Evolutionary conservation across 352 stramenopile genomes (phyloP).

Genomic region (Phytophthora fragariae): DNA sequence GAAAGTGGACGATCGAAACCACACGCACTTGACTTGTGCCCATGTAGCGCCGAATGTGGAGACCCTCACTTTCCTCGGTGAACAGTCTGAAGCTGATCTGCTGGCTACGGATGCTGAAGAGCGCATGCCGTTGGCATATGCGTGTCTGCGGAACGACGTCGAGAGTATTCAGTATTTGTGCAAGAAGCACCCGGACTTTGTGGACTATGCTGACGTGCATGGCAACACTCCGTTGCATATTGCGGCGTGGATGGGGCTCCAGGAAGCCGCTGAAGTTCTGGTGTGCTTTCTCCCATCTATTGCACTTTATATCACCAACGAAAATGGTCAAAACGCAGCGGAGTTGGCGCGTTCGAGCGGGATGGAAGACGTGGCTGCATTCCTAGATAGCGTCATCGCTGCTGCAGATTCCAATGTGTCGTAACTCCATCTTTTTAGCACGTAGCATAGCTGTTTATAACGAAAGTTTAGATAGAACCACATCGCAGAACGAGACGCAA

Average conservation of each 20-base stretch:
- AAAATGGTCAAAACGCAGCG: constrained; percentile 52
- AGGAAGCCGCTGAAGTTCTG: constrained; percentile 43
- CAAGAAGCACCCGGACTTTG: constrained; percentile 61
- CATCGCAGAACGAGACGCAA: no score
- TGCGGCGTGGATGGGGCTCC: constrained; percentile 52
- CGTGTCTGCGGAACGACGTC: constrained; percentile 59
- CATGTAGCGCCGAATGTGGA: constrained; percentile 56
- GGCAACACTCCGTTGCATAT: constrained; percentile 80
- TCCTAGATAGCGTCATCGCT: constrained; percentile 41
- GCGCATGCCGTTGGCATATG: constrained; percentile 69
- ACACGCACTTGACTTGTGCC: constrained; percentile 41
- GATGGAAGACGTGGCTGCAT: constrained; percentile 27
- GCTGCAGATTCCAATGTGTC: constrained; percentile 25
- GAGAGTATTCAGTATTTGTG: constrained; percentile 65
- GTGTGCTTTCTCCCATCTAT: constrained; percentile 50
- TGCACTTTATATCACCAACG: constrained; percentile 64
- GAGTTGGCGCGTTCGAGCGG: constrained; percentile 50
- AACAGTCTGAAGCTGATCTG: constrained; percentile 55
- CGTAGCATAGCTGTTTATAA: no score
- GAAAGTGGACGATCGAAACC: constrained; percentile 53
- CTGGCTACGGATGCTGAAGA: constrained; percentile 62
- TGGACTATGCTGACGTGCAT: constrained; percentile 68
- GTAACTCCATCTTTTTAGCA: neutral
- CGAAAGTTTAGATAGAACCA: no score
- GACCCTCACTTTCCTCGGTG: constrained; percentile 47